A percentile compares a stretch with the other conserved stretches of the same genome.
These are phyloP conservation scores for Botryosphaeria agaves DNA, from an alignment of 2,329 filamentous ascomycete species.

Conservation along the genomic window DNA sequence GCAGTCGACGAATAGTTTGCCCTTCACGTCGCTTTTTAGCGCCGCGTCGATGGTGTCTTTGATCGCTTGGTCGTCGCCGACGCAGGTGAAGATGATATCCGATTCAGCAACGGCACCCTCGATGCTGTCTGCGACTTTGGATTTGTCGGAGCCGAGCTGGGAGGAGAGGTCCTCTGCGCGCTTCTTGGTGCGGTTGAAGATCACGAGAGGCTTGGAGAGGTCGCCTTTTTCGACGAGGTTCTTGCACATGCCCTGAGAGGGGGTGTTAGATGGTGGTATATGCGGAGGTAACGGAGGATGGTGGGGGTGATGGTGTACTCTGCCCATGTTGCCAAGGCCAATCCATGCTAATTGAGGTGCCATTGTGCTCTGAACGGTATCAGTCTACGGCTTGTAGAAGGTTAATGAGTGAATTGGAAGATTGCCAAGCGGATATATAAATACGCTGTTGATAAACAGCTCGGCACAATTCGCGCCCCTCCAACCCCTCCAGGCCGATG, in stretches of 20 bases:
- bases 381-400: too few species aligned
- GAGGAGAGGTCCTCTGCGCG: slow-evolving; percentile 46
- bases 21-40: slow-evolving; percentile 37
- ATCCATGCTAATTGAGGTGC: slow-evolving; percentile 51
- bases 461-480: too few species aligned
- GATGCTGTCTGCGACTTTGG: slow-evolving; percentile 45
- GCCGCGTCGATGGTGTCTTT: slow-evolving; percentile 41
- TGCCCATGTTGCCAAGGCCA: slow-evolving; percentile 77
- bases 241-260: slow-evolving; percentile 56
- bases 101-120: slow-evolving; percentile 47
- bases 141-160: slow-evolving; percentile 42
- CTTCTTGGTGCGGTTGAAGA: slow-evolving; percentile 64
- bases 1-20: slow-evolving; percentile 73
- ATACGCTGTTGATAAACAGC: too few species aligned
- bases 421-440: too few species aligned
- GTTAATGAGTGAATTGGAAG: too few species aligned
- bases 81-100: slow-evolving; percentile 68
- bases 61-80: slow-evolving; percentile 63
- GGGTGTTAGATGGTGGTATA: slow-evolving; percentile 5
- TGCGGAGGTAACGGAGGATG: background rate
- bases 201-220: slow-evolving; percentile 51
- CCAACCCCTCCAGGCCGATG: too few species aligned
- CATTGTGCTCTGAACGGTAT: slow-evolving; percentile 16
- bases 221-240: slow-evolving; percentile 67
- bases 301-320: slow-evolving; percentile 26